Evolutionary conservation across 1,284 basidiomycete species (phyloP).

Genomic region (Polyporus tsugae): DNA sequence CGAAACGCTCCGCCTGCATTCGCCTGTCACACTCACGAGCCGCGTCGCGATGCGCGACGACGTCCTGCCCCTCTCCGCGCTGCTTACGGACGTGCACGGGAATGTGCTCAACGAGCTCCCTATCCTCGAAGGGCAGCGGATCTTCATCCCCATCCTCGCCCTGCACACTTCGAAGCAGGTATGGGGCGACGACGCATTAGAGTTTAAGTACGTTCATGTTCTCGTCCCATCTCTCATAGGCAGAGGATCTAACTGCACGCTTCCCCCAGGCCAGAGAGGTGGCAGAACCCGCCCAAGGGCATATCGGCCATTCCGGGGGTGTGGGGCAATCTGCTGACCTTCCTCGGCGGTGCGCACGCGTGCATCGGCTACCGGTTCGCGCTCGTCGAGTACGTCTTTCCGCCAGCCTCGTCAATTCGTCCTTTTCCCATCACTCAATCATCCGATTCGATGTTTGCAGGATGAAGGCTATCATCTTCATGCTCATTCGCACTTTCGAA

Average conservation of each 20-base stretch:
- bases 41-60: constrained; percentile 63
- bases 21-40: constrained; percentile 65
- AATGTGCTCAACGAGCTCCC: constrained; percentile 38
- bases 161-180: constrained; percentile 55
- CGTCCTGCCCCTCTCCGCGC: constrained; percentile 43
- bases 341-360: constrained; percentile 65
- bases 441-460: constrained; percentile 38
- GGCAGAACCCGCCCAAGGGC: constrained; percentile 56
- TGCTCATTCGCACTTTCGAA: constrained; percentile 62
- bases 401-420: not conserved
- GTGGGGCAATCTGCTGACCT: constrained; percentile 65
- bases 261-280: constrained; percentile 60
- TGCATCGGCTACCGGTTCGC: constrained; percentile 79
- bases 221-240: not conserved
- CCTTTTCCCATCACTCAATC: not conserved
- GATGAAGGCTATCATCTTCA: constrained; percentile 64
- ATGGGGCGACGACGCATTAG: constrained; percentile 63
- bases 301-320: constrained; percentile 60
- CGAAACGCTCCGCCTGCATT: constrained; percentile 72
- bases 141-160: constrained; percentile 57
- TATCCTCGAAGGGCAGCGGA: constrained; percentile 50
- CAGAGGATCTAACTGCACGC: not conserved
- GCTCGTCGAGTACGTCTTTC: constrained; percentile 60
- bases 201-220: constrained; percentile 51
- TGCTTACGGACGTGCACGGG: constrained; percentile 43